Evolutionary conservation across 2,329 filamentous ascomycete genomes (phyloP), one percentile per base, ranked within the genome.

Genomic region (Ophiocordyceps sinensis): DNA sequence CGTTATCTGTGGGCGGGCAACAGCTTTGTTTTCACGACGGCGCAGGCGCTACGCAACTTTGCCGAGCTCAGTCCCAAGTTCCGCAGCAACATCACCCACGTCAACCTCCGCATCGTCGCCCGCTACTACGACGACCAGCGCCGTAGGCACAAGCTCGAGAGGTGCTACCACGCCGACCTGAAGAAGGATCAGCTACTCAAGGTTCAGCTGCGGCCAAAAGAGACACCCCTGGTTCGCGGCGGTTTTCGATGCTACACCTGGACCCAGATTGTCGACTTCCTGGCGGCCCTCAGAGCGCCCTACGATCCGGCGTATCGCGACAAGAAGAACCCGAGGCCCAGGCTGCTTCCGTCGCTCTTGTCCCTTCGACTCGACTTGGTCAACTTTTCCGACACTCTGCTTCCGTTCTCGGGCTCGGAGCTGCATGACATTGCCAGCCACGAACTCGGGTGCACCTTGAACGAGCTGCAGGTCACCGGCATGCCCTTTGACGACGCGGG

Each of bases 171-270:
- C 45, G 53, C 55, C 2, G 59, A 62, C 35, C 47, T 70, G 35
- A 65, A 59, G 44, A 65, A 59, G 40, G 56, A 63, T 7, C 56
- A 68, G 15, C 51, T 51, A 10, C 56, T 74, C 30, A 60, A 57
- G 35, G 60, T 71, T 4, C 56, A 63, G 23, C 57, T 55, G 28
- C 63, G 70, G 2, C 57, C 62, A 17, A 65, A 60, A 34, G 69
- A 71, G 40, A 59, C 62, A 2, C 66, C 59, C 13, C 57, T 71
- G 23, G 60, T 67, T 28, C 64, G 68, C n/a, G 62, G 64, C 19
- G 70, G 70, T 15, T 73, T 75, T 45, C 66, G 70, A 37, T 68
- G 66, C 48, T 75, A 75, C 51, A 62, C 67, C 3, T 75, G 70
- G 70, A 63, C 62, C 29, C 71, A 74, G 49, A 58, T 73, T 28